These are phyloP conservation scores for Dipteronia sinensis DNA, from an alignment of 345 rosid genomes.

Conservation along the genomic window DNA sequence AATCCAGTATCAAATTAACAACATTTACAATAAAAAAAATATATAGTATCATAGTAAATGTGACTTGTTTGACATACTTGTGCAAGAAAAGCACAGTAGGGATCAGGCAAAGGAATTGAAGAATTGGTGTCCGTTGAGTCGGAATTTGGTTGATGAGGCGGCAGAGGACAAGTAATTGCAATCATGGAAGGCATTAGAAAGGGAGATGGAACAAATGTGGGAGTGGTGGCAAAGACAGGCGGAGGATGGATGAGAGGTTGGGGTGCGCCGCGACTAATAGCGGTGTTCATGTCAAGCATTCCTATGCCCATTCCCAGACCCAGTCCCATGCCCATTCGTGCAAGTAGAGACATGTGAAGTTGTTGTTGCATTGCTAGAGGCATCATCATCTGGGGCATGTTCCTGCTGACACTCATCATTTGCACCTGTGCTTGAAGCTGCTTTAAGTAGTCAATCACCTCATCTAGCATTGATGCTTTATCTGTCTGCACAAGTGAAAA, in stretches of 20 bases:
- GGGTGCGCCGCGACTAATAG: background rate
- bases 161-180: conserved; percentile 9
- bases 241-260: conserved; percentile 23
- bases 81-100: conserved; percentile 52
- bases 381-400: conserved; percentile 54
- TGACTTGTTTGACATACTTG: conserved; percentile 37
- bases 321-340: conserved; percentile 45
- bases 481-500: conserved; percentile 43
- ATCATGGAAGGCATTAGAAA: conserved; percentile 22
- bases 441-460: conserved; percentile 60
- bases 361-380: conserved; percentile 30
- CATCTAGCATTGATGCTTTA: conserved; percentile 64
- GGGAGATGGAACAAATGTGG: conserved; percentile 34
- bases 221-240: conserved; percentile 6
- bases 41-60: background rate
- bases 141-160: conserved; percentile 18
- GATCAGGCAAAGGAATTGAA: conserved; percentile 34
- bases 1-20: background rate
- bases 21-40: too few relatives aligned
- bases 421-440: conserved; percentile 60
- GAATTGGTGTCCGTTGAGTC: conserved; percentile 9
- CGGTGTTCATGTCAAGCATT: conserved; percentile 30
- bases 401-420: conserved; percentile 38
- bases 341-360: conserved; percentile 57
- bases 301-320: conserved; percentile 42